phyloP scores from a whole-genome alignment of 148 eudicot genomes.

The Chenopodium album region DNA sequence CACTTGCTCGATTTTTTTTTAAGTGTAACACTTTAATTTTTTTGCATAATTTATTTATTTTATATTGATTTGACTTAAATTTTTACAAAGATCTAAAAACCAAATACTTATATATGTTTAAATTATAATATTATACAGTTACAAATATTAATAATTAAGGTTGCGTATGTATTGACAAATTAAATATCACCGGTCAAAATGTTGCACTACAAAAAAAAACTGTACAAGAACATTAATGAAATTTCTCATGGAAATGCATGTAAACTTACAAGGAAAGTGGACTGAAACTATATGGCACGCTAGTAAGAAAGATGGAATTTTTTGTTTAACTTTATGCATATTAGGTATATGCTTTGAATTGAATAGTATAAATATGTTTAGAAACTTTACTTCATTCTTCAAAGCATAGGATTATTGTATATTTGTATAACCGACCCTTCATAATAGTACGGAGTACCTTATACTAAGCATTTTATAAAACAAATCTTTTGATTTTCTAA shows the following conservation, averaged over 20 bases:
- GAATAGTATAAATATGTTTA: constrained; percentile 5
- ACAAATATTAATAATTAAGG: too few relatives aligned
- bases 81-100: too few relatives aligned
- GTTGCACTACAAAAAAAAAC: too few relatives aligned
- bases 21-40: too few relatives aligned
- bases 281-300: neutral
- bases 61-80: too few relatives aligned
- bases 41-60: too few relatives aligned
- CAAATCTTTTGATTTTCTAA: neutral
- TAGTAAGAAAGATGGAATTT: neutral
- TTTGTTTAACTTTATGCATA: neutral
- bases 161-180: too few relatives aligned
- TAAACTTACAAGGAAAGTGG: constrained; percentile 9
- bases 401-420: neutral
- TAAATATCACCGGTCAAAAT: too few relatives aligned
- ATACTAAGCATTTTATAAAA: neutral
- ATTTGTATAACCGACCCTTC: neutral
- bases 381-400: neutral
- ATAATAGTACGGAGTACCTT: neutral
- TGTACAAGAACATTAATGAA: neutral
- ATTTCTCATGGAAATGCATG: constrained; percentile 4
- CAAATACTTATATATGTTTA: too few relatives aligned
- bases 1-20: too few relatives aligned
- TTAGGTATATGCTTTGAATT: neutral
- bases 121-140: too few relatives aligned